Evolutionary conservation across 2,329 filamentous ascomycete genomes (phyloP), one percentile per base, ranked within the genome.

Genomic region (Neospermospora avenae): DNA sequence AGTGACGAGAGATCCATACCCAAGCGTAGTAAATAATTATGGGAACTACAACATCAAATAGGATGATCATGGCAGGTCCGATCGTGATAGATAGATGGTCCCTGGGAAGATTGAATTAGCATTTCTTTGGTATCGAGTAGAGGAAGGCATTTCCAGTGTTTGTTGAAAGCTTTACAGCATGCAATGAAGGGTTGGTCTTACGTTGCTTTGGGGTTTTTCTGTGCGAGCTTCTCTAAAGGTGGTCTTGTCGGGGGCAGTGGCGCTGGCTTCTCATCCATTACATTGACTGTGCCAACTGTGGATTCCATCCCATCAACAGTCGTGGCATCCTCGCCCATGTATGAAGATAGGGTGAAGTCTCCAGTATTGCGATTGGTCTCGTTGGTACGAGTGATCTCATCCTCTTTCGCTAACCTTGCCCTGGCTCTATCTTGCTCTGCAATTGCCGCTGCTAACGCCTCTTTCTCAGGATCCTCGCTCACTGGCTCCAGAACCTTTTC

Each of bases 81-180:
- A 68, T 55, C 16, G 66, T 68, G 35, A 68, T 68, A 6, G 64
- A 60, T n/a, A 65, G 60, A 39, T 68, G 64, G 42, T 67, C 65
- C 14, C 51, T 54, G 2, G 41, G 22, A 41, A 16, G 18, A 10
- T 18, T 51, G 10, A 42, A 20, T 51, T 22, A 51, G 31, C 31
- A 51, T 51, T 37, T 10, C 10, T 51, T 20, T 1, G 3, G 13
- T 11, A 22, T 35, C 18, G n/a, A 11, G 5, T 18, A 18, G 8
- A n/a, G 18, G 3, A n/a, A 41, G n/a, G n/a, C 14, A 18, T n/a
- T 14, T 8, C n/a, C 16, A 3, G 14, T 41, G 7, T 18, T 7
- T 7, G 16, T 1, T 4, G 39, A 41, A 6, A 4, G 7, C 6
- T 41, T 41, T 18, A 11, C n/a, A 8, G 10, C 7, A 18, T 42